These are phyloP conservation scores for Alternaria panax DNA, from an alignment of 2,329 filamentous ascomycete species.

Conservation along the genomic window DNA sequence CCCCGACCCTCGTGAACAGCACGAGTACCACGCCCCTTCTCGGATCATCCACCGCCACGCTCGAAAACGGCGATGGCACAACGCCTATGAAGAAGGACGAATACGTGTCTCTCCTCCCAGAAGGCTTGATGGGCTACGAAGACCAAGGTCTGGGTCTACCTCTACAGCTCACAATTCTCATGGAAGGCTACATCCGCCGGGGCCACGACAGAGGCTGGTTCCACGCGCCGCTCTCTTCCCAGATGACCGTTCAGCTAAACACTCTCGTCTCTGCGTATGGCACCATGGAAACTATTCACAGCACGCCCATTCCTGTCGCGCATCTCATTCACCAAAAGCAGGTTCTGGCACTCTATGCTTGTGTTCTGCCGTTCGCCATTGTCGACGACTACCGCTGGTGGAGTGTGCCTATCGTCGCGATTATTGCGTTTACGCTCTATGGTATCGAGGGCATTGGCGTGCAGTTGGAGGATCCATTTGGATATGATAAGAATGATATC, in stretches of 20 bases:
- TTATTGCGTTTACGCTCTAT: slow-evolving; percentile 70
- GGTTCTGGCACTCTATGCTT: slow-evolving; percentile 67
- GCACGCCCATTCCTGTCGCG: slow-evolving; percentile 70
- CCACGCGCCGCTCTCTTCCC: slow-evolving; percentile 64
- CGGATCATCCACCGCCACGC: slow-evolving; percentile 26
- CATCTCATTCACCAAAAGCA: slow-evolving; percentile 71
- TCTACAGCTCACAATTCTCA: slow-evolving; percentile 66
- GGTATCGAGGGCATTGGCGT: slow-evolving; percentile 69
- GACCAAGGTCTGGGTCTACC: slow-evolving; percentile 66
- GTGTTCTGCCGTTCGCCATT: slow-evolving; percentile 68
- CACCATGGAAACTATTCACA: slow-evolving; percentile 69
- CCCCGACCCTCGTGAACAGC: not conserved
- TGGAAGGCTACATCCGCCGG: slow-evolving; percentile 67
- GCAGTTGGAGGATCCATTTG: slow-evolving; percentile 71
- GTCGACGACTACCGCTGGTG: slow-evolving; percentile 70
- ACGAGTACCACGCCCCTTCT: slow-evolving; percentile 31
- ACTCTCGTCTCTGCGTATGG: slow-evolving; percentile 65
- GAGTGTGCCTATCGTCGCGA: slow-evolving; percentile 64
- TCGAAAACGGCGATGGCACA: slow-evolving; percentile 37
- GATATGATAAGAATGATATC: slow-evolving; percentile 71
- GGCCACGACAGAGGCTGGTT: slow-evolving; percentile 66
- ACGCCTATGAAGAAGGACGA: slow-evolving; percentile 53
- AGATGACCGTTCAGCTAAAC: slow-evolving; percentile 66
- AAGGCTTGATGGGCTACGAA: slow-evolving; percentile 61
- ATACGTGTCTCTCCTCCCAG: slow-evolving; percentile 60